Percentiles rank a stretch among this genome's conserved stretches.
These are phyloP conservation scores for Aspergillus wentii DNA, from an alignment of 495 filamentous ascomycete genomes.

Conservation along the genomic window DNA sequence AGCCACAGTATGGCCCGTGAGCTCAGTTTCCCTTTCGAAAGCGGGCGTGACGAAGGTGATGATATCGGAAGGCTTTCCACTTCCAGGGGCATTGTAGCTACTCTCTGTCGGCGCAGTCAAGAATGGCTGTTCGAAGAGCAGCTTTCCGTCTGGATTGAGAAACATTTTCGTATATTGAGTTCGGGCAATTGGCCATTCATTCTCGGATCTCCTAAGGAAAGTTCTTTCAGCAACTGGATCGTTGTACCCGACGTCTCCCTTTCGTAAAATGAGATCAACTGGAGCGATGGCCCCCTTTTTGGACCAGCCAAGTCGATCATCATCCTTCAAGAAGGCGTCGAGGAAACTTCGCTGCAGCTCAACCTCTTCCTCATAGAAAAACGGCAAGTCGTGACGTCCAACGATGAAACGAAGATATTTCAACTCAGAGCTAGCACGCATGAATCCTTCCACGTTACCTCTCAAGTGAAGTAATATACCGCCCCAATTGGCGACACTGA, in stretches of 20 bases:
- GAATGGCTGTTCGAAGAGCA: conserved; percentile 13
- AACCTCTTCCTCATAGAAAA: conserved; percentile 57
- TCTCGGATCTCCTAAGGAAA: conserved; percentile 41
- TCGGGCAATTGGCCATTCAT: conserved; percentile 51
- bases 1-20: conserved; percentile 56
- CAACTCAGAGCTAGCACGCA: conserved; percentile 47
- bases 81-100: too few relatives aligned
- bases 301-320: conserved; percentile 54
- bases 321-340: conserved; percentile 54
- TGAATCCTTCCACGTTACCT: conserved; percentile 59
- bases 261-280: conserved; percentile 45
- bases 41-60: conserved; percentile 43
- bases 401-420: conserved; percentile 60
- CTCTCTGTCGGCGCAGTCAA: background rate
- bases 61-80: background rate
- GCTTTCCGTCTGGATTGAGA: conserved; percentile 27
- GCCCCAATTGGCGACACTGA: conserved; percentile 60
- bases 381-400: conserved; percentile 59
- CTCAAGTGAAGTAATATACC: conserved; percentile 56
- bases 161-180: conserved; percentile 48
- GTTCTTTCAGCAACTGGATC: conserved; percentile 40
- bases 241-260: conserved; percentile 52
- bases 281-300: conserved; percentile 30
- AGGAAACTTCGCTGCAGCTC: conserved; percentile 55
- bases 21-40: conserved; percentile 47